Evolutionary conservation across 331 rosid genomes (phyloP).

Genomic region (Erythrophleum ivorense): DNA sequence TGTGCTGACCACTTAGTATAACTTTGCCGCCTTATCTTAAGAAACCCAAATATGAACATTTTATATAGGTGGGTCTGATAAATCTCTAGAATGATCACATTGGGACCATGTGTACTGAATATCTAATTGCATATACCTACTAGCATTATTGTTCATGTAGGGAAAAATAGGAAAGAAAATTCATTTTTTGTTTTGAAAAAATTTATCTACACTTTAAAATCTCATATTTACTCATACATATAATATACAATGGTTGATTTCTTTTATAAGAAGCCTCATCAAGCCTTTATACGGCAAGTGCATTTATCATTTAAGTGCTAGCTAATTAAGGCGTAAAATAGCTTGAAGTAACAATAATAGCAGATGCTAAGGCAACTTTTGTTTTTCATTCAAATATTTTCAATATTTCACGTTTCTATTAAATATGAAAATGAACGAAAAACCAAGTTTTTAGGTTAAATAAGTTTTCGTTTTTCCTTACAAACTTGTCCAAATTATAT

Average conservation of each 20-base stretch:
- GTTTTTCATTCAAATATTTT: background rate
- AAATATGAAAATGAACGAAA: background rate
- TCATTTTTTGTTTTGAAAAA: background rate
- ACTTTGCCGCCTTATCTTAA: background rate
- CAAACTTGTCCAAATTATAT: no score
- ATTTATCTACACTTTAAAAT: background rate
- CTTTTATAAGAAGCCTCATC: no score
- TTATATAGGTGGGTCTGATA: constrained; percentile 39
- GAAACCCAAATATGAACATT: constrained; percentile 32
- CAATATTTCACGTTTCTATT: background rate
- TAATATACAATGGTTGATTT: background rate
- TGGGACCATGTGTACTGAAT: constrained; percentile 47
- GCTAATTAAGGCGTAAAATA: background rate
- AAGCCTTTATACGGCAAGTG: background rate
- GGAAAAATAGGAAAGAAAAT: constrained; percentile 17
- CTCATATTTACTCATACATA: background rate
- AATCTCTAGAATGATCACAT: constrained; percentile 47
- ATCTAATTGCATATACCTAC: constrained; percentile 47
- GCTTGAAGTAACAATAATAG: background rate
- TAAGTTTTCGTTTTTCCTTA: background rate
- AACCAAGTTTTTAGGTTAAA: background rate
- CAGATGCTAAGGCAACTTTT: background rate
- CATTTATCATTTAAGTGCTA: background rate
- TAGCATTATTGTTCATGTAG: constrained; percentile 47
- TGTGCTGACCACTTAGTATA: background rate